Evolutionary conservation across 2,329 filamentous ascomycete genomes (phyloP), one percentile per base, ranked within the genome.

Genomic region (Albifimbria verrucaria): DNA sequence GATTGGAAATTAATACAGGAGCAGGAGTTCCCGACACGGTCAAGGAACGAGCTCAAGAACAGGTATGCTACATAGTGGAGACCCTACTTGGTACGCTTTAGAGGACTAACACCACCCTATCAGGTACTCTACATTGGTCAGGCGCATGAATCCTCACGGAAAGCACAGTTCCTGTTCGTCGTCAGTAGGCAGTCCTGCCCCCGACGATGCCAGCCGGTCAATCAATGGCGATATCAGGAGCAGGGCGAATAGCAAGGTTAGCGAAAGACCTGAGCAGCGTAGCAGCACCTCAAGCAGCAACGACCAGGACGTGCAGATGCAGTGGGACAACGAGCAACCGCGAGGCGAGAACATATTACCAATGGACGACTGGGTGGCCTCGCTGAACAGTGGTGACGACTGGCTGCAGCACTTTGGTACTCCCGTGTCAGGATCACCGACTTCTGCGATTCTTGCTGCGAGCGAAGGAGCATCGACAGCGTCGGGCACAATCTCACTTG

Each of bases 11-110:
- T 55, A 18, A 57, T 62, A 11, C 58, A 61, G 21, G 55, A 59
- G 36, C 49, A 52, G n/a, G 50, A 50, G 22, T 63, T 55, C 32
- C 25, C 53, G 3, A 53, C 44, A 10, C 51, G 59, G 22, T 63
- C 61, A 21, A 56, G 52, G n/a, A 63, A 63, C 44, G 59, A 63
- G 15, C 32, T 63, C 7, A 63, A 62, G 50, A 63, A 63, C 39
- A 47, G 49, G 55, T 53, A 42, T 7, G 32, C 32, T 4, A 39
- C 12, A 12, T 20, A 44, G 24, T 20, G 26, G 7, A 4, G 20
- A 26, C 17, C 7, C 22, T 18, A 4, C 20, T 21, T 5, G 5
- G 42, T 21, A 15, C 5, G 11, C 22, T 44, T 23, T 21, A n/a
- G 28, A 10, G n/a, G 10, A 36, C 28, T 36, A n/a, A 36, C 28